Conservation (phyloP, 495 filamentous ascomycete genomes). For the Penicillium cosmopolitanum region DNA sequence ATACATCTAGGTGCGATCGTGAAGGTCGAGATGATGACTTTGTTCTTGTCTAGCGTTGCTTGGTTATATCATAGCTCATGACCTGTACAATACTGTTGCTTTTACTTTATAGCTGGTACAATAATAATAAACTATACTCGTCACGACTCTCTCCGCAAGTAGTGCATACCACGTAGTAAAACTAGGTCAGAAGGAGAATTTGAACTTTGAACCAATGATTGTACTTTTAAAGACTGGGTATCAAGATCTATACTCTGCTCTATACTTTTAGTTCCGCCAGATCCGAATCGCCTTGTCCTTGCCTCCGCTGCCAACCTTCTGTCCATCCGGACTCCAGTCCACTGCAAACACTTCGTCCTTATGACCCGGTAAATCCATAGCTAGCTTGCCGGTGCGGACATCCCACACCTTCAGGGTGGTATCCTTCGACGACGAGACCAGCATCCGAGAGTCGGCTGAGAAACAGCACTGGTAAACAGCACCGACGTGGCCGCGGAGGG, state of each 20-base stretch:
- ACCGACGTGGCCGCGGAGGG: conserved; percentile 88
- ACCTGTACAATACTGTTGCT: conserved; percentile 2
- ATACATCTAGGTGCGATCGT: conserved; percentile 34
- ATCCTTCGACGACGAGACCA: conserved; percentile 88
- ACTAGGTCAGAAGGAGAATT: too few species aligned
- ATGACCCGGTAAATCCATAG: conserved; percentile 89
- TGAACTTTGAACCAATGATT: too few species aligned
- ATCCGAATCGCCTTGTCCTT: conserved; percentile 90
- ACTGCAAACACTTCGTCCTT: conserved; percentile 93
- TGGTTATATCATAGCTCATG: conserved; percentile 2
- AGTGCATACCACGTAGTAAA: too few species aligned
- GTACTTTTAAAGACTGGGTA: conserved; percentile 8
- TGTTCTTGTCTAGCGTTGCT: conserved; percentile 8
- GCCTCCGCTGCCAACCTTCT: conserved; percentile 84
- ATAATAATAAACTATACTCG: too few species aligned
- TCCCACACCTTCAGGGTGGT: conserved; percentile 96
- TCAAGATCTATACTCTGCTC: conserved; percentile 14
- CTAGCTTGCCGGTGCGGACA: conserved; percentile 78
- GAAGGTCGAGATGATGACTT: neutral
- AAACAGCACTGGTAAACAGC: conserved; percentile 91
- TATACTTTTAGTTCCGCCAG: conserved; percentile 68
- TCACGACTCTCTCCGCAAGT: too few species aligned
- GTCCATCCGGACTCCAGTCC: conserved; percentile 88
- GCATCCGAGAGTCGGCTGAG: conserved; percentile 81
- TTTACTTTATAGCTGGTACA: conserved; percentile 1